Evolutionary conservation across 176 grass and related monocot genomes (phyloP), one percentile per base, ranked within the genome.

Genomic region (Oryza rufipogon): DNA sequence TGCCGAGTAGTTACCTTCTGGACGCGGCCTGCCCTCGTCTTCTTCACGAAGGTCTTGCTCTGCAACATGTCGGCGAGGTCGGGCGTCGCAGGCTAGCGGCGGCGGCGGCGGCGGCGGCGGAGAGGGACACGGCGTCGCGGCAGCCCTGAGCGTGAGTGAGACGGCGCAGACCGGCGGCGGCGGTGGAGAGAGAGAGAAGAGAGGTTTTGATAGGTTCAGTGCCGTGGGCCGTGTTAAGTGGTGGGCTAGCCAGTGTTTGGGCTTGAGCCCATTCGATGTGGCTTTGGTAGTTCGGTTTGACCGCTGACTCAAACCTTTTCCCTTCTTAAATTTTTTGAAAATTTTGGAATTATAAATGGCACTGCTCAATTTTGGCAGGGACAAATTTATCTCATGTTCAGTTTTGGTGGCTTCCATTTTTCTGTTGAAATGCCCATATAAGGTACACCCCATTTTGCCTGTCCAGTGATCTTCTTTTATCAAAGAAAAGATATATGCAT

Each of bases 1-100:
- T 16, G 14, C 16, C 12, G 80, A 75, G 68, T 30, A 56, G 15
- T 52, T 25, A 95, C 96, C 93, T 98, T 98, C 20, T 88, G 82
- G 68, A 98, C 90, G 79, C 92, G 91, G 28, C 96, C 96, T 77
- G 93, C 91, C 83, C 81, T 95, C 38, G 96, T 98, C 79, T 95
- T 98, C 93, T 95, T 98, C 9, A 92, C 96, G 81, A 98, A 95
- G n/a, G 96, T 95, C 87, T 95, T 98, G 91, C 77, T 95, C 89
- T 98, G 95, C 75, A 98, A 65, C 95, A 98, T 98, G 67, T 52
- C 84, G 71, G 23, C 12, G 60, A 79, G 49, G 28, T 72, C 36
- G 56, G 30, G 65, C 1, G 28, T 16, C 20, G 16, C 22, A 3
- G n/a, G 45, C 23, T 15, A 68, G 41, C 63, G 82, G 49, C 56